Percentiles rank a stretch among this genome's conserved stretches.
phyloP scores from a whole-genome alignment of 768 basidiomycete species.

The Leccinum incarnatum region DNA sequence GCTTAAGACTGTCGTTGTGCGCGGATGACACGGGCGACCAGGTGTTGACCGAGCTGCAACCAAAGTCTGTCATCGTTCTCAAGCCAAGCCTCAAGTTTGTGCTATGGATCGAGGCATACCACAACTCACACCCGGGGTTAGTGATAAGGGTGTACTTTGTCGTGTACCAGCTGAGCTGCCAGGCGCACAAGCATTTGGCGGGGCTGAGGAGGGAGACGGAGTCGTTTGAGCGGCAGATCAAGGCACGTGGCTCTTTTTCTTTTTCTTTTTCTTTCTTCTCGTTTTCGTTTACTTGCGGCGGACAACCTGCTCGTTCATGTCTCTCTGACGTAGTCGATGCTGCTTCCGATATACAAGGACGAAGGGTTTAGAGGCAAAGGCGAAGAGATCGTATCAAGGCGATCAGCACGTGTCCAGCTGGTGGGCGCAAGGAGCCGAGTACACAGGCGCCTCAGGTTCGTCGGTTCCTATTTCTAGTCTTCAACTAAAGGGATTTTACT shows the following conservation, averaged over 20 bases:
- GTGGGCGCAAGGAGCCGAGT: slow-evolving; percentile 69
- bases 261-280: background rate
- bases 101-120: slow-evolving; percentile 90
- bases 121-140: slow-evolving; percentile 77
- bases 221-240: slow-evolving; percentile 88
- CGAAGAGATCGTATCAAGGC: slow-evolving; percentile 70
- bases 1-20: slow-evolving; percentile 79
- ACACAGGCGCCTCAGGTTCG: slow-evolving; percentile 62
- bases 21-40: slow-evolving; percentile 93
- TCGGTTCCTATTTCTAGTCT: background rate
- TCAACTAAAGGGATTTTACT: background rate
- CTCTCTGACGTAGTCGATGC: slow-evolving; percentile 64
- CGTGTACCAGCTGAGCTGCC: slow-evolving; percentile 89
- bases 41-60: slow-evolving; percentile 80
- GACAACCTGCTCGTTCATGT: background rate
- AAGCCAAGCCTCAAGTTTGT: slow-evolving; percentile 94
- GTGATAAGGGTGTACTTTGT: slow-evolving; percentile 91
- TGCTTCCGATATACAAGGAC: slow-evolving; percentile 77
- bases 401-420: slow-evolving; percentile 82
- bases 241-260: slow-evolving; percentile 50
- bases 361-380: slow-evolving; percentile 38
- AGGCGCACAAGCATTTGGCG: slow-evolving; percentile 93
- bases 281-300: background rate
- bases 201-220: slow-evolving; percentile 90
- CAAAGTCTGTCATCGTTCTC: slow-evolving; percentile 92